Evolutionary conservation across 768 basidiomycete genomes (phyloP).

Genomic region (Panaeolus cyanescens): DNA sequence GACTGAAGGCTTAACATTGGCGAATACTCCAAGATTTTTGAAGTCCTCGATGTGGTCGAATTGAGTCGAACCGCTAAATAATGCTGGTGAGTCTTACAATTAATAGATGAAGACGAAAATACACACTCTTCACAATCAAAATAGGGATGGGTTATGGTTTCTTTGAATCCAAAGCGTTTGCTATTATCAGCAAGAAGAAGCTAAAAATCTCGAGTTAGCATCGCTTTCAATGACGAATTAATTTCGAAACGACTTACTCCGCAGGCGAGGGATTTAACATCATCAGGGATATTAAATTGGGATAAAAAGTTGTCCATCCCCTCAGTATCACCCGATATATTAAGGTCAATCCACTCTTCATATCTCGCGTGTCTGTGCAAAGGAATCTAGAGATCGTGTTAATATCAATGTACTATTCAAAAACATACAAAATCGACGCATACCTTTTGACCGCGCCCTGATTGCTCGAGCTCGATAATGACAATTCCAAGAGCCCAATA

Average conservation of each 20-base stretch:
- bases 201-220: not conserved
- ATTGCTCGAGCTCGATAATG: not conserved
- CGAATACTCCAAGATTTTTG: not conserved
- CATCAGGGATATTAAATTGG: not conserved
- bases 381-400: not conserved
- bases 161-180: not conserved
- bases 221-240: not conserved
- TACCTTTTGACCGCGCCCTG: not conserved
- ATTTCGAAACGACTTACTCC: not conserved
- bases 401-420: not conserved
- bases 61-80: not conserved
- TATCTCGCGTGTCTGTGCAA: not conserved
- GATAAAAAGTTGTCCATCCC: not conserved
- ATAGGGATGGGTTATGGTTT: not conserved
- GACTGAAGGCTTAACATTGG: not conserved
- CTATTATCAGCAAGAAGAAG: not conserved
- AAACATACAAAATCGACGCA: not conserved
- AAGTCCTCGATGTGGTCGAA: not conserved
- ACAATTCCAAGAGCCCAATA: not conserved
- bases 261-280: not conserved
- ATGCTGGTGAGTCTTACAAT: not conserved
- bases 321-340: not conserved
- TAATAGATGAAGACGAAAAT: not conserved
- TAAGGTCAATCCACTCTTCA: not conserved
- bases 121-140: not conserved